phyloP scores from a whole-genome alignment of 1,284 basidiomycete species.

The Sparassis latifolia region DNA sequence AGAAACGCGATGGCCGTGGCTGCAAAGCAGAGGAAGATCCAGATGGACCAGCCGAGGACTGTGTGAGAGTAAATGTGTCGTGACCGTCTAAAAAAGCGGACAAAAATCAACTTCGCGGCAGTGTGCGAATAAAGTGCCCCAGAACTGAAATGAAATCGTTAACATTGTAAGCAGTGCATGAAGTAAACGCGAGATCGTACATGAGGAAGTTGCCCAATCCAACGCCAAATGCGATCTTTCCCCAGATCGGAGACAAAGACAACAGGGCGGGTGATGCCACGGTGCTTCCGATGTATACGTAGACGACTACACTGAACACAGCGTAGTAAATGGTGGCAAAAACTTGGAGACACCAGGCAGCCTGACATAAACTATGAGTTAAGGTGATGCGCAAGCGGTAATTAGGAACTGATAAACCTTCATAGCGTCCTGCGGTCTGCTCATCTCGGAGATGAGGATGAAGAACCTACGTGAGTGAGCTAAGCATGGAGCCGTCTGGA shows the following conservation, averaged over 20 bases:
- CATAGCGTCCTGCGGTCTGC: slow-evolving; percentile 44
- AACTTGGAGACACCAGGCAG: slow-evolving; percentile 46
- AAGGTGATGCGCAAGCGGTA: neutral
- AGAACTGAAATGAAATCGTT: slow-evolving; percentile 24
- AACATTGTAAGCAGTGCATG: neutral
- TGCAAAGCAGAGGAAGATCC: slow-evolving; percentile 41
- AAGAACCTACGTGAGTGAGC: slow-evolving; percentile 35
- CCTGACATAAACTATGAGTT: slow-evolving; percentile 20
- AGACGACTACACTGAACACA: slow-evolving; percentile 45
- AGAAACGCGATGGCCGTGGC: slow-evolving; percentile 44
- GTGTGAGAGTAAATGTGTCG: slow-evolving; percentile 54
- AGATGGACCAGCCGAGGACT: slow-evolving; percentile 49
- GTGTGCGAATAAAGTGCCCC: slow-evolving; percentile 45
- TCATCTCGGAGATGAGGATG: slow-evolving; percentile 52
- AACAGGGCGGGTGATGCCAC: slow-evolving; percentile 50
- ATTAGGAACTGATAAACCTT: slow-evolving; percentile 29
- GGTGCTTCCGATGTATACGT: slow-evolving; percentile 52
- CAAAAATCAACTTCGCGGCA: slow-evolving; percentile 55
- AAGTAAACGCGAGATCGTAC: slow-evolving; percentile 22
- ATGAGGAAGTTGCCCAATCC: slow-evolving; percentile 45
- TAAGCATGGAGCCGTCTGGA: neutral
- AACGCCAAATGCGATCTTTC: slow-evolving; percentile 43
- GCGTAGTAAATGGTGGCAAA: slow-evolving; percentile 46
- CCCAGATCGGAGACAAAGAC: slow-evolving; percentile 43
- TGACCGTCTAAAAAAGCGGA: slow-evolving; percentile 52